Conservation (phyloP, 2,329 filamentous ascomycete genomes). For the Pseudophaeomoniella oleicola region DNA sequence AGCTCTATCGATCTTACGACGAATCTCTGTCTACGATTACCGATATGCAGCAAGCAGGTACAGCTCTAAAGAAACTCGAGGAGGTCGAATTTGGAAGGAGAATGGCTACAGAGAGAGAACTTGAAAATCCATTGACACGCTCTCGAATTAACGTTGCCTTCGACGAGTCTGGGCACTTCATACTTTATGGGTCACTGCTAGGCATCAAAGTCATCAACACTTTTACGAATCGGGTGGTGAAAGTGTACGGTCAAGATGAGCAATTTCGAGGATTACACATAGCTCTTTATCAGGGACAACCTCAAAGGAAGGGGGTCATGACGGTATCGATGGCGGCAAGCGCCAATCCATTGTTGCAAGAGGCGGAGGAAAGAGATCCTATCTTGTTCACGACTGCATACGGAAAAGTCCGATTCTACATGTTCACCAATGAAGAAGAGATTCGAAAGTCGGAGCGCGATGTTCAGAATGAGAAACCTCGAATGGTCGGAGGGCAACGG, state of each 20-base stretch:
- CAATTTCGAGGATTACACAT: constrained; percentile 71
- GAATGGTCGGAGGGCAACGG: constrained; percentile 38
- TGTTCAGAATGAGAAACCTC: constrained; percentile 87
- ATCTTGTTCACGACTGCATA: constrained; percentile 74
- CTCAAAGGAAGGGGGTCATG: constrained; percentile 81
- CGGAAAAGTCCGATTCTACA: constrained; percentile 86
- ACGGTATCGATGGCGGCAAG: constrained; percentile 97
- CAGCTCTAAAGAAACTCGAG: constrained; percentile 65
- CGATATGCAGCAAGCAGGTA: constrained; percentile 93
- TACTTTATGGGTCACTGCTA: constrained; percentile 82
- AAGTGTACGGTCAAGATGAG: constrained; percentile 82
- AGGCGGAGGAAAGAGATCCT: constrained; percentile 80
- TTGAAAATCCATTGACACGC: constrained; percentile 55
- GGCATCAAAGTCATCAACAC: constrained; percentile 95
- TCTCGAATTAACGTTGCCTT: constrained; percentile 77
- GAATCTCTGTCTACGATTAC: constrained; percentile 80
- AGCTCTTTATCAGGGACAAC: constrained; percentile 83
- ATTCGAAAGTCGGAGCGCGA: constrained; percentile 75
- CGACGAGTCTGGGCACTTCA: constrained; percentile 90
- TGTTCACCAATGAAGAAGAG: constrained; percentile 86
- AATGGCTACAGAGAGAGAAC: constrained; percentile 70
- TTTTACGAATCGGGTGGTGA: constrained; percentile 81
- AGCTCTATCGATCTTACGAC: constrained; percentile 84
- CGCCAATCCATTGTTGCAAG: constrained; percentile 79
- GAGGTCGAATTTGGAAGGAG: constrained; percentile 84